These are phyloP conservation scores for Penicillium sp. DNA, from an alignment of 2,329 filamentous ascomycete genomes.

Conservation along the genomic window DNA sequence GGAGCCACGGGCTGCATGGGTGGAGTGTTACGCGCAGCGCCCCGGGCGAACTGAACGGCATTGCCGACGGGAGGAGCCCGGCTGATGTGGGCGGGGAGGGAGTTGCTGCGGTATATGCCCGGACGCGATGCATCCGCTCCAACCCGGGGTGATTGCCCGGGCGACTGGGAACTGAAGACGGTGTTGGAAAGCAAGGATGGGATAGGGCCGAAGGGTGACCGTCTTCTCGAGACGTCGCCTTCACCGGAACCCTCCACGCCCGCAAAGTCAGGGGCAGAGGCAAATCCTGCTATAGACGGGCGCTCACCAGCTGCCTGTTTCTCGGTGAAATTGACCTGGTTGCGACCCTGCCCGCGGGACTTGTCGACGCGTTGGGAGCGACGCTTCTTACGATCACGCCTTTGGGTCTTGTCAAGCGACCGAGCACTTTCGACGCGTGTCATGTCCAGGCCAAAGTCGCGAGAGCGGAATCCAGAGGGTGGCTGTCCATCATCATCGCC, in stretches of 20 bases:
- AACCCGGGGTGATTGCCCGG: constrained; percentile 8
- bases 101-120: constrained; percentile 32
- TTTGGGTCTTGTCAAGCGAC: constrained; percentile 19
- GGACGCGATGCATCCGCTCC: constrained; percentile 18
- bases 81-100: constrained; percentile 29
- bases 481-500: constrained; percentile 25
- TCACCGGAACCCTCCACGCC: constrained; percentile 11
- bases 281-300: constrained; percentile 18
- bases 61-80: constrained; percentile 31
- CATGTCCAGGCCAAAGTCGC: constrained; percentile 30
- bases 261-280: constrained; percentile 14
- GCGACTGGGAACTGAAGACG: constrained; percentile 29
- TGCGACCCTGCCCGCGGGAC: no score
- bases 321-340: constrained; percentile 2
- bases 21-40: constrained; percentile 29
- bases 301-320: not conserved
- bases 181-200: constrained; percentile 36
- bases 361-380: constrained; percentile 15
- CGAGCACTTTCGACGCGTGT: constrained; percentile 12
- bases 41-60: constrained; percentile 35
- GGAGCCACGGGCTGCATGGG: constrained; percentile 11
- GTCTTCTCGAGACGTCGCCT: constrained; percentile 22
- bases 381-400: constrained; percentile 25
- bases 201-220: constrained; percentile 32
- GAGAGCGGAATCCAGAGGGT: constrained; percentile 24